phyloP scores from a whole-genome alignment of 2,329 filamentous ascomycete genomes.

The Pestalotiopsis sp. region DNA sequence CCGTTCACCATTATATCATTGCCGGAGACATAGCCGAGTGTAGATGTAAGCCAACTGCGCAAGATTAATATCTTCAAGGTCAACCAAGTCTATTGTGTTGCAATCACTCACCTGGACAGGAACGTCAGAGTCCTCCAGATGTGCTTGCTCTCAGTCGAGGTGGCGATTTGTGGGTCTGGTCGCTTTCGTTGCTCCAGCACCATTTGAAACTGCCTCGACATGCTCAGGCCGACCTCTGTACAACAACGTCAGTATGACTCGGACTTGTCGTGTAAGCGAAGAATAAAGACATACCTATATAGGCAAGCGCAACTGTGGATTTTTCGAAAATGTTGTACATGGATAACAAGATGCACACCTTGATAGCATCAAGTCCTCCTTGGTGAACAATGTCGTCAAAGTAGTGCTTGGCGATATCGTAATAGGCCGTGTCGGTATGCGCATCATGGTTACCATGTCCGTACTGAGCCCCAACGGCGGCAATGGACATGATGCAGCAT shows the following conservation, averaged over 20 bases:
- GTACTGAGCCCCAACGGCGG: conserved; percentile 32
- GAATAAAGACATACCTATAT: conserved; percentile 25
- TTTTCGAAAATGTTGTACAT: conserved; percentile 35
- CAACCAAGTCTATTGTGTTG: background rate
- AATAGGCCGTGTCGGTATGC: conserved; percentile 22
- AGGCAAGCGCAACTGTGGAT: conserved; percentile 30
- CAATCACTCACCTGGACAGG: conserved; percentile 25
- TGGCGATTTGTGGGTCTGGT: no score
- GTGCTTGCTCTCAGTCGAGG: conserved; percentile 17
- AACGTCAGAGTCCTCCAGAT: conserved; percentile 34
- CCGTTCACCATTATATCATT: conserved; percentile 25
- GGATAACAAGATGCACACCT: conserved; percentile 31
- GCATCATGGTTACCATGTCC: conserved; percentile 21
- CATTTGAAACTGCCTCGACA: conserved; percentile 16
- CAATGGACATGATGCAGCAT: conserved; percentile 29
- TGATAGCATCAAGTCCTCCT: conserved; percentile 29
- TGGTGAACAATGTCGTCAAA: conserved; percentile 29
- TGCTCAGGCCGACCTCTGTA: conserved; percentile 28
- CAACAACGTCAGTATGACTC: background rate
- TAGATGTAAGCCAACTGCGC: conserved; percentile 33
- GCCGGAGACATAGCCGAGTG: conserved; percentile 32
- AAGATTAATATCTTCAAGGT: background rate
- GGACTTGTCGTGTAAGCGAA: no score
- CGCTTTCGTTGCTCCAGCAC: background rate
- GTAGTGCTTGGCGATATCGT: conserved; percentile 29